Conservation (phyloP, 2,329 filamentous ascomycete species). For the Pseudocercospora cruenta region DNA sequence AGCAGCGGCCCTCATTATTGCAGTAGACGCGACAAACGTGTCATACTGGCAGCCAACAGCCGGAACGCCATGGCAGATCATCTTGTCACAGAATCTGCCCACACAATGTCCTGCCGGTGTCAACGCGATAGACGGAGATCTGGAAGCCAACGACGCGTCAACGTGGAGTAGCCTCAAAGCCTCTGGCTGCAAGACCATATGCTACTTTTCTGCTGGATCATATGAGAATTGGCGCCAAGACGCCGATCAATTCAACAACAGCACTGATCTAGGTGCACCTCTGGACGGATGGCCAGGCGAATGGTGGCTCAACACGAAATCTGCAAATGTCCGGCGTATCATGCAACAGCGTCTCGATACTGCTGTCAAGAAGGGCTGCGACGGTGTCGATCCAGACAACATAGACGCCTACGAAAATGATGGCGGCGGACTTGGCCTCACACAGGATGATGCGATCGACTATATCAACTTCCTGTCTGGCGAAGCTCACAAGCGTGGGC, state of each 20-base stretch:
- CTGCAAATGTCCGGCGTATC: constrained; percentile 62
- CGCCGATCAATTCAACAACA: constrained; percentile 37
- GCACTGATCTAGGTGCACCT: not conserved
- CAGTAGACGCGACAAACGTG: not conserved
- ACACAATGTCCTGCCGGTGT: not conserved
- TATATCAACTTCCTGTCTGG: not conserved
- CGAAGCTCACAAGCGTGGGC: not conserved
- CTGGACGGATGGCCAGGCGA: constrained; percentile 58
- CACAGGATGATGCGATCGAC: not conserved
- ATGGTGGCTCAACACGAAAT: constrained; percentile 66
- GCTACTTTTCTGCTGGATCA: constrained; percentile 74
- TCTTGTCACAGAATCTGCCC: not conserved
- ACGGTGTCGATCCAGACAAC: constrained; percentile 44
- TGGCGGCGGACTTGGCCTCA: constrained; percentile 10
- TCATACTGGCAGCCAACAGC: not conserved
- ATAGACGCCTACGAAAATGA: constrained; percentile 30
- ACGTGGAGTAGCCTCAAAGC: constrained; percentile 14
- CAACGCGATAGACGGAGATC: constrained; percentile 16
- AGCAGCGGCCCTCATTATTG: not conserved
- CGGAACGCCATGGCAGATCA: not conserved
- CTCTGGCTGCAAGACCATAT: constrained; percentile 50
- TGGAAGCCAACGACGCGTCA: constrained; percentile 12
- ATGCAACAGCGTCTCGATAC: constrained; percentile 65
- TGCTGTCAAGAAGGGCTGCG: constrained; percentile 49
- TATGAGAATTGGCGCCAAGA: constrained; percentile 67